Conservation (phyloP, 2,329 filamentous ascomycete species). For the Mycosphaerella sp. region DNA sequence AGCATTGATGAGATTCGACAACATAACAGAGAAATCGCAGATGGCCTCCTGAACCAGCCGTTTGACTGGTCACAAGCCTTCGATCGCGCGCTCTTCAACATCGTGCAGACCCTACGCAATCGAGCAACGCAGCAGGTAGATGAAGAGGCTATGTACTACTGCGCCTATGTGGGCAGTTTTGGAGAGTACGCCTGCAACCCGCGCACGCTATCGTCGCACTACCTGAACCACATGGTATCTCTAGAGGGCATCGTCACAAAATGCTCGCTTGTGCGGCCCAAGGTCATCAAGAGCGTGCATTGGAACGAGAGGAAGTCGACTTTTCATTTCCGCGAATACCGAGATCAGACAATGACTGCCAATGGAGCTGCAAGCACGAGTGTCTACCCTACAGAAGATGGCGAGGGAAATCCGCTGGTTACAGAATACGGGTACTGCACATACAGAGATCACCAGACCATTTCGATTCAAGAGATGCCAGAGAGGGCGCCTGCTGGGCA, state of each 20-base stretch:
- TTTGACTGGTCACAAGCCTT: conserved; percentile 88
- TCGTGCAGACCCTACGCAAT: conserved; percentile 72
- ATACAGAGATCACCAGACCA: conserved; percentile 93
- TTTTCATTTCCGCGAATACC: conserved; percentile 85
- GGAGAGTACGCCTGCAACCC: conserved; percentile 93
- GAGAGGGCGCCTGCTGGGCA: conserved; percentile 93
- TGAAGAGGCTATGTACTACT: conserved; percentile 81
- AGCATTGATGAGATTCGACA: conserved; percentile 82
- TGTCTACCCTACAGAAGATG: conserved; percentile 90
- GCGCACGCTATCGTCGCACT: conserved; percentile 77
- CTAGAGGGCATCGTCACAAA: conserved; percentile 96
- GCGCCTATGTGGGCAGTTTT: conserved; percentile 94
- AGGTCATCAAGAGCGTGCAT: conserved; percentile 97
- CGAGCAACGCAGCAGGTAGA: conserved; percentile 68
- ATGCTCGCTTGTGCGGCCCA: conserved; percentile 89
- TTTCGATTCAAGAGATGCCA: conserved; percentile 99
- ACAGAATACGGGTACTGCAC: conserved; percentile 96
- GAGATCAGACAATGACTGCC: conserved; percentile 92
- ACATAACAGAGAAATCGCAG: conserved; percentile 76
- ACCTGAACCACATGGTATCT: conserved; percentile 95
- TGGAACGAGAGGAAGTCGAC: conserved; percentile 82
- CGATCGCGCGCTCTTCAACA: conserved; percentile 80
- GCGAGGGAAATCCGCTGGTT: conserved; percentile 82
- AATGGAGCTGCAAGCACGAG: conserved; percentile 82
- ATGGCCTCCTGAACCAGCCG: conserved; percentile 70